A percentile compares a stretch with the other conserved stretches of the same genome.
phyloP scores from a whole-genome alignment of 2,329 filamentous ascomycete species.

The Chaetothyriales sp. region DNA sequence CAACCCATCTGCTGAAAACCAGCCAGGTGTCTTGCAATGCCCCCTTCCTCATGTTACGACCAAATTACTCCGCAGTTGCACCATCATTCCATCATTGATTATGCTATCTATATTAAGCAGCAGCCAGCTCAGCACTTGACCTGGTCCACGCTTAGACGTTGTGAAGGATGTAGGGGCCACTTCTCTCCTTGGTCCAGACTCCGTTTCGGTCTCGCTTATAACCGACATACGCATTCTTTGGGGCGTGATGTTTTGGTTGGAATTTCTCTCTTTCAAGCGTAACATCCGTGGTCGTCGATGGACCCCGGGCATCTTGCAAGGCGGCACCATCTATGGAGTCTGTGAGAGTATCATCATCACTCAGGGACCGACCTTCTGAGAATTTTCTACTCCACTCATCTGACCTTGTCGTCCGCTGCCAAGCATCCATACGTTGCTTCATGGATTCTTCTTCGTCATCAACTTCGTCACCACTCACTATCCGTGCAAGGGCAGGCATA shows the following conservation, averaged over 20 bases:
- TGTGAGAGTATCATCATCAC: background rate
- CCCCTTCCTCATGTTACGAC: no score
- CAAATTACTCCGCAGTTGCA: no score
- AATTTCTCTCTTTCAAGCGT: background rate
- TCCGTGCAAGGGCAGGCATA: constrained; percentile 9
- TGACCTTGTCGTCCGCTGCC: constrained; percentile 5
- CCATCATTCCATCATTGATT: background rate
- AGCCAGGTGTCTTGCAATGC: no score
- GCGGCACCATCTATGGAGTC: background rate
- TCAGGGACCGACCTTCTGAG: constrained; percentile 6
- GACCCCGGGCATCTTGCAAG: background rate
- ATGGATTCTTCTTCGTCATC: constrained; percentile 14
- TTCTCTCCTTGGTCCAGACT: background rate
- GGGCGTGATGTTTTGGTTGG: background rate
- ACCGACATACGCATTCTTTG: background rate
- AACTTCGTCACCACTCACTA: constrained; percentile 13
- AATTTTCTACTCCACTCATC: constrained; percentile 6
- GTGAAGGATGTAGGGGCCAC: background rate
- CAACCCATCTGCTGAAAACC: background rate
- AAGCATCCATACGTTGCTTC: constrained; percentile 7
- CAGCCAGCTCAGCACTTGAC: background rate
- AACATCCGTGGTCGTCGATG: background rate
- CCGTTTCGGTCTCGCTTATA: background rate
- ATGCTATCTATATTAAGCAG: background rate
- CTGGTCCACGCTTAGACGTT: background rate